Conservation (phyloP, 495 filamentous ascomycete genomes). For the Xylaria intraflava region DNA sequence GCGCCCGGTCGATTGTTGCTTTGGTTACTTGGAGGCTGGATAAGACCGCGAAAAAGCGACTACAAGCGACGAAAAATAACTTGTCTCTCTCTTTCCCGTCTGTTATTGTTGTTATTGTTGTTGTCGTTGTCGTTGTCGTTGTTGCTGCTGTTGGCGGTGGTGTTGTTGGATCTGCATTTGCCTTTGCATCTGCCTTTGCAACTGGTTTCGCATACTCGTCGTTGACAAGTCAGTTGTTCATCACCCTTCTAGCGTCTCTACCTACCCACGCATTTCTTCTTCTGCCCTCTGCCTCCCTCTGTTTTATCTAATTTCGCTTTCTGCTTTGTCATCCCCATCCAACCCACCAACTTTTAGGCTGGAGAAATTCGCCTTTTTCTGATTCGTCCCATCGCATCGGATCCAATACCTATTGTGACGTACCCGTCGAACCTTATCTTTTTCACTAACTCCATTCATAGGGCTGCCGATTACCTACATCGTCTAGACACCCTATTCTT, state of each 20-base stretch:
- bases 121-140: too few species aligned
- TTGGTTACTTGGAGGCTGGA: slow-evolving; percentile 30
- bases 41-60: slow-evolving; percentile 21
- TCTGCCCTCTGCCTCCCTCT: background rate
- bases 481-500: background rate
- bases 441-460: background rate
- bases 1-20: slow-evolving; percentile 28
- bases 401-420: background rate
- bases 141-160: background rate
- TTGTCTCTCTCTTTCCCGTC: slow-evolving; percentile 10
- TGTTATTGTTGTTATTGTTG: slow-evolving; percentile 8
- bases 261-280: background rate
- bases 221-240: slow-evolving; percentile 1
- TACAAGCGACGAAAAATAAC: slow-evolving; percentile 27
- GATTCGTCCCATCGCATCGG: slow-evolving; percentile 3
- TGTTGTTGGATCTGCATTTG: background rate
- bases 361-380: background rate
- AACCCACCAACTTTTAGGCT: background rate
- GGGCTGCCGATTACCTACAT: slow-evolving; percentile 1
- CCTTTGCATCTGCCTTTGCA: background rate
- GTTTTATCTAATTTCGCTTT: background rate
- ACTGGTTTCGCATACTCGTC: background rate
- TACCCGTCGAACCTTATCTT: slow-evolving; percentile 1
- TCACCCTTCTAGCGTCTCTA: background rate
- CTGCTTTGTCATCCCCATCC: background rate